A percentile compares a stretch with the other conserved stretches of the same genome.
Conservation (phyloP, 148 eudicot species). For the Nepenthes mirabilis region DNA sequence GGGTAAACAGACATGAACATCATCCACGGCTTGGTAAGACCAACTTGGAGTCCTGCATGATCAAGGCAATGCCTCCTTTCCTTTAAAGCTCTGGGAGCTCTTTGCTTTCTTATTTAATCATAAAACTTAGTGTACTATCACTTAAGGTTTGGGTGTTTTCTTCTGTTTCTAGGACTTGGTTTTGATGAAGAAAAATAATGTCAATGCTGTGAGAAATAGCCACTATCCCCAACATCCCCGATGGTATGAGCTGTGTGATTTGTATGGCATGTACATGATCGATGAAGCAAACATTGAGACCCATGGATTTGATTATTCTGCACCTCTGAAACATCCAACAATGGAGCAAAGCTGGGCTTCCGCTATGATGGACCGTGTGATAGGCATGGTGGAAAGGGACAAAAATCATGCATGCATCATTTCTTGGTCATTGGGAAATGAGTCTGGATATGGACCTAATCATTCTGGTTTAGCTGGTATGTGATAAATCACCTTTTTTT, state of each 20-base stretch:
- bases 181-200: conserved; percentile 84
- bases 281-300: conserved; percentile 99
- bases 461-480: conserved; percentile 95
- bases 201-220: conserved; percentile 93
- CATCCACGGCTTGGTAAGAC: conserved; percentile 96
- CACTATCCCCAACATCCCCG: conserved; percentile 95
- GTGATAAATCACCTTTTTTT: background rate
- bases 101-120: background rate
- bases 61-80: conserved; percentile 37
- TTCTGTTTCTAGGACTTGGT: conserved; percentile 64
- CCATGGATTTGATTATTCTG: conserved; percentile 81
- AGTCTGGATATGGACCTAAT: conserved; percentile 91
- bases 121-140: background rate
- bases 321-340: conserved; percentile 69
- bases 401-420: conserved; percentile 91
- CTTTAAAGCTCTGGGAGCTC: background rate
- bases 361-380: conserved; percentile 82
- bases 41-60: conserved; percentile 87
- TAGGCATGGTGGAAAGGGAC: conserved; percentile 97
- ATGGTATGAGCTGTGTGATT: conserved; percentile 94
- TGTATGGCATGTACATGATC: conserved; percentile 97
- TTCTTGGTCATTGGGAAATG: conserved; percentile 94
- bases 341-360: conserved; percentile 73
- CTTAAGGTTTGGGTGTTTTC: background rate
- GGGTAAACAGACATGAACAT: conserved; percentile 93